These are phyloP conservation scores for Solanum ossicruentum DNA, from an alignment of 257 asterid genomes.

Conservation along the genomic window DNA sequence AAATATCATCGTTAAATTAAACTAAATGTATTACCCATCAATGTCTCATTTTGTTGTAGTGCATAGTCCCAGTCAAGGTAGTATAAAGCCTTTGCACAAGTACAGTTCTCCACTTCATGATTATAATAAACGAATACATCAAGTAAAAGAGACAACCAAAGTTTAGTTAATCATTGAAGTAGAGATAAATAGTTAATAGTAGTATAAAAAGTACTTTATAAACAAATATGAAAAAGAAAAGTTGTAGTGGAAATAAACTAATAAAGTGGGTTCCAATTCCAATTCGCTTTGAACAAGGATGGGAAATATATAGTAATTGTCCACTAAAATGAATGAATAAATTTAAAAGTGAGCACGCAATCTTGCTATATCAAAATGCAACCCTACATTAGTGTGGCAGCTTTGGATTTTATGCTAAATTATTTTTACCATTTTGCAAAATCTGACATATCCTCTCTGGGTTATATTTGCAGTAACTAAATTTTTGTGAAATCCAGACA, in stretches of 20 bases:
- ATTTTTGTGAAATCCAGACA: background rate
- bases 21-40: no score
- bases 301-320: background rate
- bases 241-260: background rate
- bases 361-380: background rate
- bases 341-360: background rate
- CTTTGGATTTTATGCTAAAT: background rate
- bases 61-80: background rate
- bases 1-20: no score
- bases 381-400: background rate
- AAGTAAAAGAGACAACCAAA: background rate
- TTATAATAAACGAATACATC: background rate
- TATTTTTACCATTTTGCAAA: background rate
- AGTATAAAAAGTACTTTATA: no score
- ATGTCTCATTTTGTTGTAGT: no score
- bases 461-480: background rate
- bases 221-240: no score
- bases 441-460: background rate
- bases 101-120: background rate
- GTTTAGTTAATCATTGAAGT: no score
- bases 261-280: background rate
- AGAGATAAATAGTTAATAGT: background rate
- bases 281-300: background rate
- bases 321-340: background rate
- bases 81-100: background rate